Percentiles rank a stretch among this genome's conserved stretches.
Evolutionary conservation across 2,329 filamentous ascomycete genomes (phyloP).

Genomic region (Coniella lustricola): DNA sequence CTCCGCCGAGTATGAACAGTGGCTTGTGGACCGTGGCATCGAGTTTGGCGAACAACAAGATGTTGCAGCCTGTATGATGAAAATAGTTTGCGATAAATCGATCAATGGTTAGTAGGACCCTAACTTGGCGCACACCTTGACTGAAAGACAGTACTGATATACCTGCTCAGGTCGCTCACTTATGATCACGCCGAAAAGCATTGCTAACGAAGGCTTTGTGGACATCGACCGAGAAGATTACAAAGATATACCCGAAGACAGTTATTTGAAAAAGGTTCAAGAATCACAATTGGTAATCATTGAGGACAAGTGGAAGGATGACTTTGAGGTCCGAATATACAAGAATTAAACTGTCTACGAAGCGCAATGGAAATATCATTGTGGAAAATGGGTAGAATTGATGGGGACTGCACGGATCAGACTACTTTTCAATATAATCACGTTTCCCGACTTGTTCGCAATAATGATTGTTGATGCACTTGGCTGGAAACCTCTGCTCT

Average conservation of each 20-base stretch:
- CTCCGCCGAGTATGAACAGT: slow-evolving; percentile 34
- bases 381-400: too few species aligned
- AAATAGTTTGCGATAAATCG: slow-evolving; percentile 25
- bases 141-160: slow-evolving; percentile 11
- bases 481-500: too few species aligned
- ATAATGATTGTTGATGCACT: too few species aligned
- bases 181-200: slow-evolving; percentile 31
- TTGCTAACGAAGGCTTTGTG: slow-evolving; percentile 33
- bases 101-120: slow-evolving; percentile 27
- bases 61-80: slow-evolving; percentile 27
- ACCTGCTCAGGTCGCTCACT: slow-evolving; percentile 28
- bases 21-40: slow-evolving; percentile 31
- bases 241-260: slow-evolving; percentile 24
- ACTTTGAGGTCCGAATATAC: slow-evolving; percentile 28
- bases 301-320: slow-evolving; percentile 33
- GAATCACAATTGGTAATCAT: slow-evolving; percentile 34
- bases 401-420: too few species aligned
- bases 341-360: too few species aligned
- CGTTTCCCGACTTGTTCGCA: too few species aligned
- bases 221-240: slow-evolving; percentile 34
- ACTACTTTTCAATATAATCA: too few species aligned
- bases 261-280: slow-evolving; percentile 31
- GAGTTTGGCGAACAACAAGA: slow-evolving; percentile 32
- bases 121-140: too few species aligned
- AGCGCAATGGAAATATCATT: too few species aligned